Evolutionary conservation across 768 basidiomycete species (phyloP).

Genomic region (Rhodotorula sphaerocarpa): DNA sequence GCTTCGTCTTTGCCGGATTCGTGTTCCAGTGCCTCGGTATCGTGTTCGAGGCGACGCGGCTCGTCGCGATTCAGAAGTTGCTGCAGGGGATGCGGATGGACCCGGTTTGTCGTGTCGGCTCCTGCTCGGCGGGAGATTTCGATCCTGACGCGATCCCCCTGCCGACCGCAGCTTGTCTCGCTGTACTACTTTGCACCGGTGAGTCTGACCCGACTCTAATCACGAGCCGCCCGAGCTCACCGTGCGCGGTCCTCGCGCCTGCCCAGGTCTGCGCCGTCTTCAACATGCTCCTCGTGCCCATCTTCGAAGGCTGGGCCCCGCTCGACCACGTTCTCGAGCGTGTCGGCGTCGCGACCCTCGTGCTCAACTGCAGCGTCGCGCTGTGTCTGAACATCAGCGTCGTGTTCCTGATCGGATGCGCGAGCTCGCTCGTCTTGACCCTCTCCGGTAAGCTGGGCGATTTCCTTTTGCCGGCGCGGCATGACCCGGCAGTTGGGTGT

Average conservation of each 20-base stretch:
- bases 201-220: constrained; percentile 5
- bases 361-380: constrained; percentile 61
- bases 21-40: constrained; percentile 78
- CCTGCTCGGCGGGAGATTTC: too few species aligned
- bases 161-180: constrained; percentile 54
- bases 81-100: constrained; percentile 97
- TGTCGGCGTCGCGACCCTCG: constrained; percentile 61
- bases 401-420: constrained; percentile 36
- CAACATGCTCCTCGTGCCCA: constrained; percentile 73
- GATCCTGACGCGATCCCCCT: constrained; percentile 30
- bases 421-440: constrained; percentile 70
- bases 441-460: constrained; percentile 57
- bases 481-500: too few species aligned
- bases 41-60: constrained; percentile 81
- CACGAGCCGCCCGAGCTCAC: too few species aligned
- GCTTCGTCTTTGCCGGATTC: constrained; percentile 80
- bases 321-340: constrained; percentile 57
- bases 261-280: constrained; percentile 67
- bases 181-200: constrained; percentile 57
- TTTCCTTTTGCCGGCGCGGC: constrained; percentile 9
- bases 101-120: constrained; percentile 45
- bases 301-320: constrained; percentile 86
- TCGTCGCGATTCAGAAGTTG: constrained; percentile 90
- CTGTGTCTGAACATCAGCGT: constrained; percentile 38
- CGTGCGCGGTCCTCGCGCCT: neutral